Base-by-base conservation (phyloP, 2,329 filamentous ascomycete species). In the Aspergillus puulaauensis region DNA sequence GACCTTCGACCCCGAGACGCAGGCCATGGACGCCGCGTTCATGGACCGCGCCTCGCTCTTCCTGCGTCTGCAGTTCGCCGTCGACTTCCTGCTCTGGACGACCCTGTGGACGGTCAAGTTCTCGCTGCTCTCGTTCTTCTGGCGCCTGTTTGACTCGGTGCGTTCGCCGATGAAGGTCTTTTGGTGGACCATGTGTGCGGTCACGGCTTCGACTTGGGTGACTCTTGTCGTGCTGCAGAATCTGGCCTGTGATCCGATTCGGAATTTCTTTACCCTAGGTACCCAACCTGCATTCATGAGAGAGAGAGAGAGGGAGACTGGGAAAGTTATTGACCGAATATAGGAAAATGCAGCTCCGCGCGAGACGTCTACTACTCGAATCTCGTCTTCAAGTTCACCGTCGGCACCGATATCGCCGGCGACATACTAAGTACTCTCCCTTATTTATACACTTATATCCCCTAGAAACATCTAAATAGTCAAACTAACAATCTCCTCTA, bases 71-170 rank as follows among this genome's bases (percentile, higher is more conserved):
- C 50, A 52, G 50, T 52, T 44, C 24, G 50, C 40, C 9, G 17
- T 52, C 5, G 50, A 52, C 40, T 52, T 52, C 41, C 6, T 52
- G 15, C 39, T 52, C 50, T 52, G 50, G 50, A 52, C 50, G 50
- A 52, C 50, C 15, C 39, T 52, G 40, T 52, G 50, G 50, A 17
- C 50, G 15, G 50, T 52, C 23, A 52, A 52, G 17, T 52, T 52
- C 39, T 52, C 50, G 40, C 31, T 52, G 15, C 39, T 52, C 21
- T 52, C 33, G 14, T 52, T 52, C 39, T 52, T 52, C 40, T 52
- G 50, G 50, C 23, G 50, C 15, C 17, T 52, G 50, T 52, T 52
- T 17, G 50, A 52, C n/a, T 52, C 50, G 8, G 50, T 52, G n/a
- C 50, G 41, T 3, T 44, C 50, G 15, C 50, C 50, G 2, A 33